These are phyloP conservation scores for Pleurotus cornucopiae DNA, from an alignment of 768 basidiomycete genomes.

Conservation along the genomic window DNA sequence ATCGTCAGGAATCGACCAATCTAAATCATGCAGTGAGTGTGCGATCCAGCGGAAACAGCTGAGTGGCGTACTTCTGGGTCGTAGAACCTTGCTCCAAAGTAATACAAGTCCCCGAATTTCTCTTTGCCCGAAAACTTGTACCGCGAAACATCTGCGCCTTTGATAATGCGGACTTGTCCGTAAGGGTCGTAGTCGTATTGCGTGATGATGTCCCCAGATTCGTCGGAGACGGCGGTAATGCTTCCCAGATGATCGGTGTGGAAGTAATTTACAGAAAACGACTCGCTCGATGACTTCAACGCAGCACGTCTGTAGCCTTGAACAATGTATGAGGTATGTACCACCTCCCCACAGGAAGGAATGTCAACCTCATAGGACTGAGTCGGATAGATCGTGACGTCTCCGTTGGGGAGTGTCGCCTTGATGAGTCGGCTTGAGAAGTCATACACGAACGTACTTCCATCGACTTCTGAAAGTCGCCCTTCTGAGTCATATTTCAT, in stretches of 20 bases:
- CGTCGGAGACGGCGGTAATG: not conserved
- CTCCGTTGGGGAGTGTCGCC: not conserved
- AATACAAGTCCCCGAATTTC: conserved; percentile 9
- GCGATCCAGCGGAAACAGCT: no score
- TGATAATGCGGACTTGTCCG: not conserved
- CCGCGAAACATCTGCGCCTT: conserved; percentile 2
- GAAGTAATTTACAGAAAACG: not conserved
- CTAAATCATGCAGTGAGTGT: not conserved
- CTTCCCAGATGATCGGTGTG: conserved; percentile 6
- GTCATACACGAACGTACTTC: conserved; percentile 8
- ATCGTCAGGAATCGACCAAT: conserved; percentile 12
- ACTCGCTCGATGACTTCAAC: not conserved
- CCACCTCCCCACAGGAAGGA: conserved; percentile 6
- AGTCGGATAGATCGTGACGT: conserved; percentile 7
- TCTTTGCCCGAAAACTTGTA: conserved; percentile 13
- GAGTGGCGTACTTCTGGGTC: conserved; percentile 8
- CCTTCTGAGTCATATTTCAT: conserved; percentile 1
- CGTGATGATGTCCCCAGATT: conserved; percentile 3
- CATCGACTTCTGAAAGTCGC: not conserved
- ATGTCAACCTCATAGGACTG: conserved; percentile 11
- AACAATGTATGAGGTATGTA: conserved; percentile 7
- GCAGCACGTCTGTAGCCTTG: conserved; percentile 10
- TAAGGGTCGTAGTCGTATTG: conserved; percentile 12
- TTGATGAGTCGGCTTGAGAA: conserved; percentile 11
- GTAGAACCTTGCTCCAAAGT: conserved; percentile 12